Base-by-base conservation (phyloP, 768 basidiomycete species). In the Hydnomerulius pinastri region DNA sequence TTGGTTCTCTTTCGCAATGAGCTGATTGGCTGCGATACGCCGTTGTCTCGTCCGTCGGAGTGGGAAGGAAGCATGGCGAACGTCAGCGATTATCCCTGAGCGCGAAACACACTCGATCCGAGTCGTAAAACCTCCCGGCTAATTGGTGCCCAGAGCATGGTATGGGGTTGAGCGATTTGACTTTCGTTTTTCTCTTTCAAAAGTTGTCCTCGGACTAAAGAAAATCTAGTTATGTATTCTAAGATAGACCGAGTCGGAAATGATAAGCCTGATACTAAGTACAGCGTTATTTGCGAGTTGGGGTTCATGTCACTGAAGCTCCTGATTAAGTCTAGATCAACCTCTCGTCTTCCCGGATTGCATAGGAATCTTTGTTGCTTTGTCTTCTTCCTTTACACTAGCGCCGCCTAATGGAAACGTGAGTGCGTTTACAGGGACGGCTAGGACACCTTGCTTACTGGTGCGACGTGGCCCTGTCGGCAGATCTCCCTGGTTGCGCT, bases 1-100 rank as follows among this genome's bases (percentile, higher is more conserved):
- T 58, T 40, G 0, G 28, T 13, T 36, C 18, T 38, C 15, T 42
- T 35, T 35, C 33, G 4, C 33, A 13, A 53, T 40, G 51, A 54
- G 50, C 46, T 47, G 54, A 53, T 60, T 54, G 40, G 46, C 32
- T 51, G 42, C 38, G 9, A 24, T n/a, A 23, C 46, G 29, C 42
- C 11, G 20, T 9, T 13, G 39, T 12, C 25, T 24, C 8, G 15
- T 11, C 13, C 6, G 17, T 25, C 33, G n/a, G 45, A 35, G 50
- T 54, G 56, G 45, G 50, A 53, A 57, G 27, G 38, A 39, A 27
- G 38, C 28, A 37, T 39, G 13, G 20, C 38, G 30, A 44, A 35
- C n/a, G n/a, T n/a, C n/a, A n/a, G n/a, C n/a, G n/a, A 33, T n/a
- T 33, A n/a, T n/a, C 7, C n/a, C 9, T 35, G n/a, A 2, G 33